Base-by-base conservation (phyloP, 768 basidiomycete species). In the Pleurotus djamor region DNA sequence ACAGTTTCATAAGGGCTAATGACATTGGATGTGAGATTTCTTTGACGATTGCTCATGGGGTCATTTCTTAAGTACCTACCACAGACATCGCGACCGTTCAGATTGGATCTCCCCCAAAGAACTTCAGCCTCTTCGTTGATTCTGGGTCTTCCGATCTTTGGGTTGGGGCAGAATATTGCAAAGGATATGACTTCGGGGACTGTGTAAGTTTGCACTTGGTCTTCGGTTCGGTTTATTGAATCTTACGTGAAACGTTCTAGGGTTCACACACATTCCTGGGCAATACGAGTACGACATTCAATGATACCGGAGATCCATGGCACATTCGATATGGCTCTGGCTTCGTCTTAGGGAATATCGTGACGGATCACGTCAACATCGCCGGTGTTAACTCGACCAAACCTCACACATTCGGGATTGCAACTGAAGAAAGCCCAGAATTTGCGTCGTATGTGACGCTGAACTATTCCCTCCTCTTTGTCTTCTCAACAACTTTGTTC, bases 71-170 rank as follows among this genome's bases (percentile, higher is more conserved):
- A 16, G 16, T n/a, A 12, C 13, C 7, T n/a, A 12, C n/a, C 17
- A 17, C 17, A 47, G 45, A 86, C 64, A 68, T 86, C 43, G 81
- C 85, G 7, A 81, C 77, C 9, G 64, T 90, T 9, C 80, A 86
- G 65, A 79, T 89, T 49, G 89, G 89, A n/a, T 88, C 85, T 0
- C 88, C 88, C 17, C 79, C 84, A 7, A 75, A 67, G 36, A 66
- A 81, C 60, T 89, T 84, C 66, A 67, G 73, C 33, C 68, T 90
- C 55, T 74, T 89, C 16, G 85, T 89, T 83, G 88, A 89, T 69
- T 86, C 84, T 35, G 88, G 88, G 33, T 85, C 83, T 10, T 84
- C 87, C 8, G 88, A 89, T 70, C 70, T 77, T 52, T 80, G 79
- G 76, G 74, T 77, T 32, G 62, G 72, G 43, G 69, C 75, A 55